Conservation (phyloP, 352 stramenopile species). For the Aphanomyces astaci region DNA sequence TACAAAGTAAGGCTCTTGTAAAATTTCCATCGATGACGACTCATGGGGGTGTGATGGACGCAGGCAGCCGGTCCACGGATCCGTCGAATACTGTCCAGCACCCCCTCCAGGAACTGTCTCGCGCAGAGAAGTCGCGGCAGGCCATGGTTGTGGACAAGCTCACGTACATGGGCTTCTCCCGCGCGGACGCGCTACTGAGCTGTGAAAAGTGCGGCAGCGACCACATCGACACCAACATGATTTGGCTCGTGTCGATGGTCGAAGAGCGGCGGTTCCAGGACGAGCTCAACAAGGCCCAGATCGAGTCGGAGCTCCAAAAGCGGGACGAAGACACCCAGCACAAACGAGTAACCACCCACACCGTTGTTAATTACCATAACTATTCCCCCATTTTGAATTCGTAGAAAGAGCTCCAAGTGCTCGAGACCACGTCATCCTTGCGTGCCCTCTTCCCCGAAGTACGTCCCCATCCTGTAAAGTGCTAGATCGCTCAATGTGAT, state of each 20-base stretch:
- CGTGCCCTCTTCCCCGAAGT: conserved; percentile 59
- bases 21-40: too few relatives aligned
- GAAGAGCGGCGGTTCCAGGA: conserved; percentile 62
- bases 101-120: neutral
- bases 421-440: conserved; percentile 47
- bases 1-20: too few relatives aligned
- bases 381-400: conserved; percentile 24
- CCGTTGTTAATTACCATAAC: too few relatives aligned
- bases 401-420: conserved; percentile 44
- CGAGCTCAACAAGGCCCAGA: conserved; percentile 66
- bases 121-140: conserved; percentile 1
- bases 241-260: conserved; percentile 69
- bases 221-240: conserved; percentile 56
- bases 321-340: conserved; percentile 37
- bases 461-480: conserved; percentile 1
- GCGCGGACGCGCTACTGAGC: conserved; percentile 56
- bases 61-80: neutral
- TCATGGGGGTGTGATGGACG: too few relatives aligned
- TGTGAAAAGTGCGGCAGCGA: conserved; percentile 47
- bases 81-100: neutral
- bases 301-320: conserved; percentile 65
- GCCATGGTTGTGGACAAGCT: conserved; percentile 34
- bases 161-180: conserved; percentile 50
- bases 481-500: neutral
- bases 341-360: neutral